Evolutionary conservation across 495 filamentous ascomycete species (phyloP), one percentile per base, ranked within the genome.

Genomic region (Neurospora pannonica): DNA sequence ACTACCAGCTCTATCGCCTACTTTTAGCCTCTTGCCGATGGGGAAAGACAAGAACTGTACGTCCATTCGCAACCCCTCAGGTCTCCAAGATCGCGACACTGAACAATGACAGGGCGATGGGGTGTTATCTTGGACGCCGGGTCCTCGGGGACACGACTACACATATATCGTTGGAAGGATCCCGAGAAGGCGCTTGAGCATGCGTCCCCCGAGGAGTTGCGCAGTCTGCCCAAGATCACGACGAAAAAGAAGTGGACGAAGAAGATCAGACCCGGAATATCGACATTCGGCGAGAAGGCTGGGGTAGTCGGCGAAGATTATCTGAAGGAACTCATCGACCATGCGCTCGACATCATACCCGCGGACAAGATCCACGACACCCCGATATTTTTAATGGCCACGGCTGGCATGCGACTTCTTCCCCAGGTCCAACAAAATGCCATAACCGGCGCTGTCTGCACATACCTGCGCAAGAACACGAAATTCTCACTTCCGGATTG

Each of bases 361-460:
- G 82, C 85, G 24, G 87, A 94, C 70, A 92, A 93, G 77, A 87
- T 94, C 46, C 86, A 89, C 71, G 89, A 96, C 71, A 98, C 96
- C 0, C 97, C 96, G 2, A 89, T 99, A 34, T 99, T 97, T 78
- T 84, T 99, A 38, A 92, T 98, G 76, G 96, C 96, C 38, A 99
- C 96, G 5, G 96, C 96, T n/a, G 96, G 96, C 31, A 94, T 99
- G 91, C 92, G 96, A 60, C 85, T 99, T 17, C 87, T 99, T n/a
- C 90, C 90, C 24, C 88, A 92, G 46, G 72, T 86, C 4, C 87
- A 98, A 78, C 91, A 92, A 70, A 87, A 88, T 36, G 85, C 89
- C 0, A 84, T 99, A 28, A 85, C 97, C 37, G 83, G 88, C 72
- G 88, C 95, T 76, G 91, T 97, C 13, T 99, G 96, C 83, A 87